Percentiles rank a stretch among this genome's conserved stretches.
These are phyloP conservation scores for Monosporozyma servazzii DNA, from an alignment of 805 yeast genomes.

Conservation along the genomic window DNA sequence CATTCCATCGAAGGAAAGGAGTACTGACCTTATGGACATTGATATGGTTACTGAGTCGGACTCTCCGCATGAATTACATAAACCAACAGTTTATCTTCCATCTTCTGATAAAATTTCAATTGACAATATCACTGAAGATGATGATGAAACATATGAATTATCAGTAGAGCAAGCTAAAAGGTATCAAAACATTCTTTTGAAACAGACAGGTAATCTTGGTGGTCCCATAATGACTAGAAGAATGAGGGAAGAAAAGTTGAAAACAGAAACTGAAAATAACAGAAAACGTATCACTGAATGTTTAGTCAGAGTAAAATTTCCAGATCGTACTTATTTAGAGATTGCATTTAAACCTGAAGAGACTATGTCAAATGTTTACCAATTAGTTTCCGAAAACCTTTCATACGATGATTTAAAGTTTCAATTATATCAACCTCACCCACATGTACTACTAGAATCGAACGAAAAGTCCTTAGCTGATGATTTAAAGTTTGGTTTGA, in stretches of 20 bases:
- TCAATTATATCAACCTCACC: slow-evolving; percentile 40
- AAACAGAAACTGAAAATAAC: slow-evolving; percentile 12
- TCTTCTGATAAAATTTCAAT: slow-evolving; percentile 4
- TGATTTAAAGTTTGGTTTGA: slow-evolving; percentile 37
- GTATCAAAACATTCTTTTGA: slow-evolving; percentile 42
- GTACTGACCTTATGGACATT: slow-evolving; percentile 13
- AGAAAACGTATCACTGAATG: slow-evolving; percentile 22
- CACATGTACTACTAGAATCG: slow-evolving; percentile 30
- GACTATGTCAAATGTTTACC: slow-evolving; percentile 29
- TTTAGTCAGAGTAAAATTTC: slow-evolving; percentile 45
- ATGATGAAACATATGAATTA: slow-evolving; percentile 36
- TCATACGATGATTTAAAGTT: slow-evolving; percentile 28
- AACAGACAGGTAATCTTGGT: slow-evolving; percentile 31
- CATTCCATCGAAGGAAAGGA: slow-evolving; percentile 3
- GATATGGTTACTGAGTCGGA: slow-evolving; percentile 11
- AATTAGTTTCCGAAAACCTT: slow-evolving; percentile 23
- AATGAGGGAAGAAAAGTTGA: slow-evolving; percentile 30
- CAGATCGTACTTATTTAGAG: slow-evolving; percentile 46
- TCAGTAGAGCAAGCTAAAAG: slow-evolving; percentile 43
- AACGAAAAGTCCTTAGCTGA: slow-evolving; percentile 27
- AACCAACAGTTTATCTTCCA: slow-evolving; percentile 19
- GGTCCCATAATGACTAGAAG: slow-evolving; percentile 38
- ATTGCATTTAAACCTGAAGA: slow-evolving; percentile 40
- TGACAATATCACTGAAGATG: slow-evolving; percentile 18
- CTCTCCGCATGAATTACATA: slow-evolving; percentile 8